phyloP scores from a whole-genome alignment of 441 rosid genomes.

The Pelargonium exstipulatum region DNA sequence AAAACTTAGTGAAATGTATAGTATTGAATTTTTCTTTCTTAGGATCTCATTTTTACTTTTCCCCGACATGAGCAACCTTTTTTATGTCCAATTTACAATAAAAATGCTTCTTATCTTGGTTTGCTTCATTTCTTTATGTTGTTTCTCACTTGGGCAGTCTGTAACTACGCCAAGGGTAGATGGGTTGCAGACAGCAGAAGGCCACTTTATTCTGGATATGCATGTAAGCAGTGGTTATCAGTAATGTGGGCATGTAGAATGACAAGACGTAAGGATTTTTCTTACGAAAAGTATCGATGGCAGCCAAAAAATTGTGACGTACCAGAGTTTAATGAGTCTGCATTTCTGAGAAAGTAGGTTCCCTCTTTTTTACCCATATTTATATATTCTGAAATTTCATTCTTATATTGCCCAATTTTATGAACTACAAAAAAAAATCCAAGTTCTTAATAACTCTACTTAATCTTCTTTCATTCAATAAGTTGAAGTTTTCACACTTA shows the following conservation, averaged over 20 bases:
- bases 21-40: not conserved
- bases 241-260: slow-evolving; percentile 87
- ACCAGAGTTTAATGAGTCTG: slow-evolving; percentile 49
- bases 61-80: not conserved
- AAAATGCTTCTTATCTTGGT: not conserved
- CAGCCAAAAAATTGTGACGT: slow-evolving; percentile 65
- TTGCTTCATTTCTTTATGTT: not conserved
- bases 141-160: slow-evolving; percentile 37
- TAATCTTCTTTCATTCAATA: not conserved
- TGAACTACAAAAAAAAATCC: too few species aligned
- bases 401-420: too few species aligned
- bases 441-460: too few species aligned
- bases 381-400: not conserved
- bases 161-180: slow-evolving; percentile 74
- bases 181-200: slow-evolving; percentile 60
- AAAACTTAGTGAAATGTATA: not conserved
- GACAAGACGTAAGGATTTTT: slow-evolving; percentile 64
- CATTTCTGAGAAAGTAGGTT: slow-evolving; percentile 58
- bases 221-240: slow-evolving; percentile 82
- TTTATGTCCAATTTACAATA: not conserved
- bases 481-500: not conserved
- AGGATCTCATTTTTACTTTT: not conserved
- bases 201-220: slow-evolving; percentile 68
- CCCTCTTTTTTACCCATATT: not conserved
- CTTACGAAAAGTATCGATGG: slow-evolving; percentile 68